phyloP scores from a whole-genome alignment of 352 stramenopile genomes.

The Phytophthora brassicae region DNA sequence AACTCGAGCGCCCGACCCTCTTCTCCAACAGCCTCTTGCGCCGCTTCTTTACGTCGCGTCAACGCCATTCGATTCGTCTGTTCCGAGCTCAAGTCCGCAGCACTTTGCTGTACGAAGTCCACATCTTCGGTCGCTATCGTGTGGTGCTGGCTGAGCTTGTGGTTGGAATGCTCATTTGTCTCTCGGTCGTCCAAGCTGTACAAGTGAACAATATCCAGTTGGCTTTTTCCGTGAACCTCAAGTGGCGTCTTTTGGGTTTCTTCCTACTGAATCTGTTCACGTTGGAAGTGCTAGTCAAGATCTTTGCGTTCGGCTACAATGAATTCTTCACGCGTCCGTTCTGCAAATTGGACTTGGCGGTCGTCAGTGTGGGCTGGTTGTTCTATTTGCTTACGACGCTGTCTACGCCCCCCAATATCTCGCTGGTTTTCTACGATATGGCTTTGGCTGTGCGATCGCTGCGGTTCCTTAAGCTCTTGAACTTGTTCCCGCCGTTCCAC shows the following conservation, averaged over 20 bases:
- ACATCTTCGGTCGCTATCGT: conserved; percentile 63
- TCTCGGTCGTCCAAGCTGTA: conserved; percentile 76
- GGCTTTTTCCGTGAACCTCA: conserved; percentile 72
- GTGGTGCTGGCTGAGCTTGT: conserved; percentile 75
- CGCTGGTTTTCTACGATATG: conserved; percentile 79
- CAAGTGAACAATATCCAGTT: conserved; percentile 85
- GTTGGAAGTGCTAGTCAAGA: conserved; percentile 70
- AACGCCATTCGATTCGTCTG: conserved; percentile 52
- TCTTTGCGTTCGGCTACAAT: conserved; percentile 76
- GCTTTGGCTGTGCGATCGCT: conserved; percentile 73
- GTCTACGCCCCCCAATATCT: conserved; percentile 59
- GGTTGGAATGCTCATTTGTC: conserved; percentile 71
- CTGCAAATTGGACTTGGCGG: conserved; percentile 73
- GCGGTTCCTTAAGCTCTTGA: conserved; percentile 81
- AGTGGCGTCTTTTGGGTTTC: conserved; percentile 74
- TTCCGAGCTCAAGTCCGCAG: conserved; percentile 55
- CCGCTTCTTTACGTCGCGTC: conserved; percentile 43
- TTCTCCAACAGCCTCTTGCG: conserved; percentile 48
- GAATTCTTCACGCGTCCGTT: conserved; percentile 83
- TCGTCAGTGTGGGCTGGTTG: conserved; percentile 72
- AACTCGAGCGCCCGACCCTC: conserved; percentile 54
- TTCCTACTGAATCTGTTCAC: conserved; percentile 73
- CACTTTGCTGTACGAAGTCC: conserved; percentile 61
- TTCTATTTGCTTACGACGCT: conserved; percentile 79
- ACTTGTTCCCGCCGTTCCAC: conserved; percentile 81